Evolutionary conservation across 2,329 filamentous ascomycete species (phyloP).

Genomic region (Lomentospora prolificans): DNA sequence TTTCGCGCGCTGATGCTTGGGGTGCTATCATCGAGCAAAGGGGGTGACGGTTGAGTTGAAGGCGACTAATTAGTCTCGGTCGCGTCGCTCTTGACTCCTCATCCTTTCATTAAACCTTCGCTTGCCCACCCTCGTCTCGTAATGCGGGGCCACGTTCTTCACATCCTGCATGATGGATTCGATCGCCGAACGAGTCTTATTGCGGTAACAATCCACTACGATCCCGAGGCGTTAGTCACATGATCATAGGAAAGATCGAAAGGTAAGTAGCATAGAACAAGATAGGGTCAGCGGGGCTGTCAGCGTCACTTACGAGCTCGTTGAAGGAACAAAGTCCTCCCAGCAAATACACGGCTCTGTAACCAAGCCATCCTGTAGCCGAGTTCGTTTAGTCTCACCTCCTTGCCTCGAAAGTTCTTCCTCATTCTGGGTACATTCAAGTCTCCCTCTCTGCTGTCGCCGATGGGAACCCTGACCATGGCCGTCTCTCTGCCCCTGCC

Average conservation of each 20-base stretch:
- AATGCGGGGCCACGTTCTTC: constrained; percentile 66
- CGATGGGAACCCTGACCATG: constrained; percentile 52
- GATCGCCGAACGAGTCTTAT: constrained; percentile 79
- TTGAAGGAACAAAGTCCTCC: constrained; percentile 78
- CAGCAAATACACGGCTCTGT: constrained; percentile 84
- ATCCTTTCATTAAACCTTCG: constrained; percentile 58
- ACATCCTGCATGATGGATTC: constrained; percentile 69
- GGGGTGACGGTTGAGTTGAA: background rate
- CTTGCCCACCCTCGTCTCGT: constrained; percentile 82
- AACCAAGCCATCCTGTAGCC: constrained; percentile 96
- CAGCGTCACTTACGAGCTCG: constrained; percentile 63
- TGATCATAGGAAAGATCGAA: no score
- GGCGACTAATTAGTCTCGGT: constrained; percentile 11
- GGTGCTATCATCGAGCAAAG: background rate
- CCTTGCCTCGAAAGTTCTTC: constrained; percentile 61
- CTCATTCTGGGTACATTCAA: constrained; percentile 68
- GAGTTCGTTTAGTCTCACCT: constrained; percentile 85
- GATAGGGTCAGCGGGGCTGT: no score
- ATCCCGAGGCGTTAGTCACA: no score
- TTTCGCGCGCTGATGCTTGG: background rate
- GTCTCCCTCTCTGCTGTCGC: constrained; percentile 62
- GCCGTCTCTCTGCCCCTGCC: constrained; percentile 20
- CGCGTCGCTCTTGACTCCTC: constrained; percentile 21
- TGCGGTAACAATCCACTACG: constrained; percentile 88
- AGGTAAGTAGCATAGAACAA: no score